Evolutionary conservation across 495 filamentous ascomycete species (phyloP).

Genomic region (Hapsidospora chrysogenum): DNA sequence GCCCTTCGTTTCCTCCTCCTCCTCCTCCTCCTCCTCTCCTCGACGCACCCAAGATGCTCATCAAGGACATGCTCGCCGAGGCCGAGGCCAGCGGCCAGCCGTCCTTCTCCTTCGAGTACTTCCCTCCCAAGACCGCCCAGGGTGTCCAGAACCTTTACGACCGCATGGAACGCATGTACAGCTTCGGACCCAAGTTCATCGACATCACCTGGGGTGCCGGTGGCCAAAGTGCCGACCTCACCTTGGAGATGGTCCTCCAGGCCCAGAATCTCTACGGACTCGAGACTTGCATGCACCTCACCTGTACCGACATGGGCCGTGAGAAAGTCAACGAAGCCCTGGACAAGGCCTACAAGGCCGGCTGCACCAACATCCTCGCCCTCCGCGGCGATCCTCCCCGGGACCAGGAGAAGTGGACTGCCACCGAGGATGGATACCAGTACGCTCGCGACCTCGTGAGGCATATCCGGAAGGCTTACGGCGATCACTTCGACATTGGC

Average conservation of each 20-base stretch:
- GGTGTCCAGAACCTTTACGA: constrained; percentile 99
- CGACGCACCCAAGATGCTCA: constrained; percentile 42
- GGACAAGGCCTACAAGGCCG: constrained; percentile 76
- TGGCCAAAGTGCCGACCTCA: constrained; percentile 75
- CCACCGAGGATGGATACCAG: constrained; percentile 65
- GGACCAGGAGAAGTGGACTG: constrained; percentile 88
- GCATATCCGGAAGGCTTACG: constrained; percentile 80
- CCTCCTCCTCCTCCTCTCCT: neutral
- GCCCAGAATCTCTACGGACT: constrained; percentile 93
- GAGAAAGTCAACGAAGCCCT: constrained; percentile 83
- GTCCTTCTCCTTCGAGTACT: constrained; percentile 98
- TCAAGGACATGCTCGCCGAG: constrained; percentile 80
- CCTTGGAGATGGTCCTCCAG: constrained; percentile 93
- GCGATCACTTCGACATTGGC: constrained; percentile 93
- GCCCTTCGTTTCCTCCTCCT: neutral
- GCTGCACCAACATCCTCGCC: constrained; percentile 95
- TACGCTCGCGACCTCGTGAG: constrained; percentile 90
- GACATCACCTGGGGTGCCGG: constrained; percentile 99
- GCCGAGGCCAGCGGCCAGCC: constrained; percentile 57
- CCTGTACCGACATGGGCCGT: constrained; percentile 93
- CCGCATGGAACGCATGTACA: constrained; percentile 98
- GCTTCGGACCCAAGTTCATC: constrained; percentile 82
- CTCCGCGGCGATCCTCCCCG: constrained; percentile 88
- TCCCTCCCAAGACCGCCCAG: constrained; percentile 97
- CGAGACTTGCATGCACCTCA: constrained; percentile 98